Percentiles rank a stretch among this genome's conserved stretches.
Conservation (phyloP, 176 grass and related monocot species). For the Carex scoparia region DNA sequence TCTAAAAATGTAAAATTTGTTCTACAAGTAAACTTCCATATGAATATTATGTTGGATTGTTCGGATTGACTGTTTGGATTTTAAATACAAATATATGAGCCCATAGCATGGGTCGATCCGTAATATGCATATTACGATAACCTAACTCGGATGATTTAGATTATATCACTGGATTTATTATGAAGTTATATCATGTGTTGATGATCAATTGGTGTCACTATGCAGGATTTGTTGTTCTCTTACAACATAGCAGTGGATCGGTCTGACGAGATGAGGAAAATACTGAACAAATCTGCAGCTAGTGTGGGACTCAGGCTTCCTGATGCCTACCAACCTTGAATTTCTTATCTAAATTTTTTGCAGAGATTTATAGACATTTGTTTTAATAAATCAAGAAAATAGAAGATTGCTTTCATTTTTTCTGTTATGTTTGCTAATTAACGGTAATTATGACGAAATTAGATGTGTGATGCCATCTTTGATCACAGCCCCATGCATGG, state of each 20-base stretch:
- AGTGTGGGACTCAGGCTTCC: constrained; percentile 85
- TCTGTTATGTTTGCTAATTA: too few relatives aligned
- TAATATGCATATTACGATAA: too few relatives aligned
- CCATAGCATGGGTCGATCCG: too few relatives aligned
- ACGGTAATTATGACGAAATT: too few relatives aligned
- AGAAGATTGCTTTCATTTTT: too few relatives aligned
- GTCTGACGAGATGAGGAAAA: constrained; percentile 87
- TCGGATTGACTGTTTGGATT: too few relatives aligned
- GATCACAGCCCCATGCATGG: too few relatives aligned
- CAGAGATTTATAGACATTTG: neutral
- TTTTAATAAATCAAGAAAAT: neutral
- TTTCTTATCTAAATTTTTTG: neutral
- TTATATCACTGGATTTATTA: neutral
- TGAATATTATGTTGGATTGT: too few relatives aligned
- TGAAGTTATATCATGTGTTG: neutral
- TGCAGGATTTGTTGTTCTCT: constrained; percentile 79
- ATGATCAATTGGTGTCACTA: neutral
- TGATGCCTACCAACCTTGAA: constrained; percentile 62
- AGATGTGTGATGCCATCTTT: too few relatives aligned
- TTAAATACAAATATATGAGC: too few relatives aligned
- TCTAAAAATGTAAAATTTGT: too few relatives aligned
- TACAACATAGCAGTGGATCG: constrained; percentile 92
- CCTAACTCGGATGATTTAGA: neutral
- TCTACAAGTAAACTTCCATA: too few relatives aligned
- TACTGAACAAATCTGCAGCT: constrained; percentile 88